Conservation (phyloP, 805 yeast genomes). For the Kurtzmaniella cleridarum region DNA sequence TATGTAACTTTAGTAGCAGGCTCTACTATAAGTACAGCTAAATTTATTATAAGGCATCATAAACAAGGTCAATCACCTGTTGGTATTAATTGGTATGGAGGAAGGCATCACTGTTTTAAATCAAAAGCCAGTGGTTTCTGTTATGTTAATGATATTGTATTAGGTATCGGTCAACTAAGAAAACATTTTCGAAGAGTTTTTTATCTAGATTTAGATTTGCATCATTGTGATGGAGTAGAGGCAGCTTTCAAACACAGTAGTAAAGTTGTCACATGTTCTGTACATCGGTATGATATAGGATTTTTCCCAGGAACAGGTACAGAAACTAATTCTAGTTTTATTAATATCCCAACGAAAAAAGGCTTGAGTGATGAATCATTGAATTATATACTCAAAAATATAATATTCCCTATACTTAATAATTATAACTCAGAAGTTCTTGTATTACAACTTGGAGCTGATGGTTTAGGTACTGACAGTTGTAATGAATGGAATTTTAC, state of each 20-base stretch:
- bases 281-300: slow-evolving; percentile 61
- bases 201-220: slow-evolving; percentile 69
- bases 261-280: slow-evolving; percentile 54
- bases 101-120: slow-evolving; percentile 63
- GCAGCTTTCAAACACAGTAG: slow-evolving; percentile 53
- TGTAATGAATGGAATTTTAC: slow-evolving; percentile 67
- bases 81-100: slow-evolving; percentile 74
- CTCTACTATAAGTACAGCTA: slow-evolving; percentile 49
- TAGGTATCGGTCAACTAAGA: slow-evolving; percentile 50
- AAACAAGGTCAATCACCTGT: slow-evolving; percentile 20
- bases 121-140: slow-evolving; percentile 64
- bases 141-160: slow-evolving; percentile 63
- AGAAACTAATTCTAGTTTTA: slow-evolving; percentile 18
- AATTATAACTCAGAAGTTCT: slow-evolving; percentile 44
- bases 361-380: slow-evolving; percentile 51
- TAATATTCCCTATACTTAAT: slow-evolving; percentile 39
- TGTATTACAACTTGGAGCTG: slow-evolving; percentile 69
- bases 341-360: slow-evolving; percentile 52
- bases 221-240: slow-evolving; percentile 80
- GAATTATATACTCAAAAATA: slow-evolving; percentile 26
- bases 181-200: slow-evolving; percentile 40
- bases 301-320: slow-evolving; percentile 73
- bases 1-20: slow-evolving; percentile 51
- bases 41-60: slow-evolving; percentile 18
- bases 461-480: slow-evolving; percentile 64